phyloP scores from a whole-genome alignment of 345 rosid species.

The Fremontodendron californicum region DNA sequence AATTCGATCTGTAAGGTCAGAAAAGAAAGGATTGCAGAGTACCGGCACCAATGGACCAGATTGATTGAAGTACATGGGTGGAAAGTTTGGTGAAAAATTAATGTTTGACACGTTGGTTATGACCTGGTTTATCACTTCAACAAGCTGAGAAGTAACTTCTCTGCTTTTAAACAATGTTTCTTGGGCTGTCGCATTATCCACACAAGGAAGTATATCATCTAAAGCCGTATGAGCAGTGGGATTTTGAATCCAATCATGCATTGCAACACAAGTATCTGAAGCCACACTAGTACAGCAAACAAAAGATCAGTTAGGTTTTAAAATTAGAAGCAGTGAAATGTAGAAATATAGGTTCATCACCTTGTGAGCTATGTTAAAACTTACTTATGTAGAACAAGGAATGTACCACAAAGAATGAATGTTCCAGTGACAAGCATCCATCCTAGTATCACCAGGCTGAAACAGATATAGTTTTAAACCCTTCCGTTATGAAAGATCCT shows the following conservation, averaged over 20 bases:
- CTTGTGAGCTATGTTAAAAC: slow-evolving; percentile 18
- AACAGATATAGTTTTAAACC: slow-evolving; percentile 7
- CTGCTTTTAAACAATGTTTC: slow-evolving; percentile 63
- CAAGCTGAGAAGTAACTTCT: slow-evolving; percentile 78
- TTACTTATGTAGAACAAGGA: slow-evolving; percentile 91
- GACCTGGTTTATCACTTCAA: slow-evolving; percentile 73
- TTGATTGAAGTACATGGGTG: slow-evolving; percentile 77
- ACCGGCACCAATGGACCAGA: slow-evolving; percentile 82
- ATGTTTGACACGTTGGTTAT: slow-evolving; percentile 88
- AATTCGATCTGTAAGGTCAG: slow-evolving; percentile 53
- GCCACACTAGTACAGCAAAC: slow-evolving; percentile 50
- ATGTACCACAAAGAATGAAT: slow-evolving; percentile 79
- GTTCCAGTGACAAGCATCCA: slow-evolving; percentile 92
- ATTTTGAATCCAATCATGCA: slow-evolving; percentile 80
- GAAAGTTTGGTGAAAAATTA: slow-evolving; percentile 87
- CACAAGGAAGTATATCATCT: slow-evolving; percentile 80
- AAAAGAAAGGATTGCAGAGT: slow-evolving; percentile 76
- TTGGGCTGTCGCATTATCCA: slow-evolving; percentile 72
- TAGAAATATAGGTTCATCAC: neutral
- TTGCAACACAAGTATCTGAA: slow-evolving; percentile 82
- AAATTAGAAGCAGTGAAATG: neutral
- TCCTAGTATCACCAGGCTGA: slow-evolving; percentile 80
- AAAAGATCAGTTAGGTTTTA: neutral
- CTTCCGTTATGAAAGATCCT: neutral
- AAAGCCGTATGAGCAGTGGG: slow-evolving; percentile 80